Base-by-base conservation (phyloP, 805 yeast species). In the Kregervanrija pseudodelftensis region DNA sequence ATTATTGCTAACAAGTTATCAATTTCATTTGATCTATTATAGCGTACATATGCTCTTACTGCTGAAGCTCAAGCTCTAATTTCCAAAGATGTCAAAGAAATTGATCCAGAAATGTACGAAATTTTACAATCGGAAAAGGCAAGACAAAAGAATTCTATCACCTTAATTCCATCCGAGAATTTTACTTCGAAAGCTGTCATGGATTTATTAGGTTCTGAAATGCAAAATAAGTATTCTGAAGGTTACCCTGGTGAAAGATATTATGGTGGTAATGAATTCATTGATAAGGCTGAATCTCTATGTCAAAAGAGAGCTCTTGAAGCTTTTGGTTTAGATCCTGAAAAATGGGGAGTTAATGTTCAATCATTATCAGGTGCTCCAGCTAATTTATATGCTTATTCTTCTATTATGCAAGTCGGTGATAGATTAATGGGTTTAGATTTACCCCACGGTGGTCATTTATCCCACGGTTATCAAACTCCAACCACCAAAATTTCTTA, bases 161-260 rank as follows among this genome's bases (percentile, higher is more conserved):
- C 91, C 36, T 74, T 91, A 66, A 91, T 91, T 65, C 95, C 99
- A 15, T 85, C 95, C 37, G 99, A 91, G 66, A 91, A 91, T 69
- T 91, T 90, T 76, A 91, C 99, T 45, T 85, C 97, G 41, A 85
- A 83, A 55, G 83, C 96, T 17, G 99, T 91, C 31, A 85, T 91
- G 79, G 96, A 91, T 64, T 79, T 88, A 41, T 75, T 91, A 59
- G 98, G 98, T 53, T 85, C 96, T 28, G 95, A 87, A 64, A 88
- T 91, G 96, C 90, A 86, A 67, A 91, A 91, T 78, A 91, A 91
- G 73, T 91, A 91, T 71, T 89, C 97, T 10, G 99, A 91, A 69
- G 98, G 98, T 52, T 91, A 91, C 69, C 99, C 99, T 36, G 96
- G 96, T 54, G 95, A 89, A 51, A 81, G 99, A 66, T 91, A 91